These are phyloP conservation scores for Hortiboletus flavorubellus DNA, from an alignment of 768 basidiomycete genomes.

Conservation along the genomic window DNA sequence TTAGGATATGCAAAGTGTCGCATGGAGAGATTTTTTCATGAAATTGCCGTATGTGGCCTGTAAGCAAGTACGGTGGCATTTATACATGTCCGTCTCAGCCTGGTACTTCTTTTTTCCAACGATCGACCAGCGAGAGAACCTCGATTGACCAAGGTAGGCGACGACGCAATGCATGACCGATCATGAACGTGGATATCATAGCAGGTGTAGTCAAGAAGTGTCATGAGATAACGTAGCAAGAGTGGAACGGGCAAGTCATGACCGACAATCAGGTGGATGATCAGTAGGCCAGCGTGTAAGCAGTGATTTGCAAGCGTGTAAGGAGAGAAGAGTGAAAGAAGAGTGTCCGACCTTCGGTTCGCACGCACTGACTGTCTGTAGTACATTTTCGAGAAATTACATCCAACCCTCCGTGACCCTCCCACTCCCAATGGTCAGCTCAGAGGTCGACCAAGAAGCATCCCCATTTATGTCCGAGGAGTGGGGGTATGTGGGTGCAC, in stretches of 20 bases:
- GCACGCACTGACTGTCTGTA: constrained; percentile 2
- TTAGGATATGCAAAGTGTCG: constrained; percentile 73
- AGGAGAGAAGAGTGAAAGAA: constrained; percentile 17
- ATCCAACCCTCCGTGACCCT: constrained; percentile 54
- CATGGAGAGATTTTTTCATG: constrained; percentile 59
- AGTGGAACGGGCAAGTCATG: constrained; percentile 22
- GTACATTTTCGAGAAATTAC: constrained; percentile 14
- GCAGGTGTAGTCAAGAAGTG: constrained; percentile 36
- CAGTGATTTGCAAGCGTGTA: constrained; percentile 5
- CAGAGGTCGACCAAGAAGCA: constrained; percentile 58
- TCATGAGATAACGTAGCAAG: constrained; percentile 29
- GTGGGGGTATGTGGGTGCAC: constrained; percentile 51
- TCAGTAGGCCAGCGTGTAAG: constrained; percentile 7
- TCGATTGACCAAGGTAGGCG: too few relatives aligned
- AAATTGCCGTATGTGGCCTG: constrained; percentile 46
- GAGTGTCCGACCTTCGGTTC: constrained; percentile 42
- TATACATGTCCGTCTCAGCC: background rate
- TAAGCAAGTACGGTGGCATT: constrained; percentile 4
- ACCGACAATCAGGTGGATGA: constrained; percentile 7
- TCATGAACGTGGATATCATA: constrained; percentile 41
- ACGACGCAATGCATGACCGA: constrained; percentile 25
- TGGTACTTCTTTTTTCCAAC: background rate
- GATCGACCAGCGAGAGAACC: constrained; percentile 8
- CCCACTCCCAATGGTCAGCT: constrained; percentile 46
- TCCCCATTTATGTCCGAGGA: constrained; percentile 51